Base-by-base conservation (phyloP, 2,329 filamentous ascomycete genomes). In the Hypoxylon sp. region DNA sequence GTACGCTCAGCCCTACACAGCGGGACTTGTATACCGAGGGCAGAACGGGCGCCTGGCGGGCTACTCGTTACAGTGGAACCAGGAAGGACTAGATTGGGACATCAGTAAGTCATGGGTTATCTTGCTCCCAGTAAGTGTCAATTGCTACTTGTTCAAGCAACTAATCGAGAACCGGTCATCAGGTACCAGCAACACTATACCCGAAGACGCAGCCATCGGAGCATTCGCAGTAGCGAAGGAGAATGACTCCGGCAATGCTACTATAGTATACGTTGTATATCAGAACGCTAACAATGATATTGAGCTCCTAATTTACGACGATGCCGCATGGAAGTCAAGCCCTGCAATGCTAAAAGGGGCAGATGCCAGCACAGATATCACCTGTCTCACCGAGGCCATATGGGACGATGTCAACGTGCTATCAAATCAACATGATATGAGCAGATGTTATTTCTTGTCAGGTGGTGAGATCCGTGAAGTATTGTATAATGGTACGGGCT, bases 371-470 rank as follows among this genome's bases (percentile, higher is more conserved):
- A 37, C 11, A 13, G 33, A 37, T 37, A 37, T 37, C 11, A 13
- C 33, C 11, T 37, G 33, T 37, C 8, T 37, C 11, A 37, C 61
- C 3, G 54, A 64, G 46, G 44, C 61, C 6, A 4, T 64, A n/a
- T 64, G 46, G 53, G 27, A 20, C 2, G 22, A 13, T 20, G n/a
- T n/a, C 6, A 57, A 50, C 13, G 10, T 50, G 14, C 17, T 64
- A 14, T 58, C 61, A 22, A 53, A 46, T 25, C 31, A 37, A 37
- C 53, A 64, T 13, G 61, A 64, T 53, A 64, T 64, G 61, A 64
- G 61, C 14, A 64, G 61, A 53, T 64, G 61, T 20, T 64, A 64
- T 40, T 64, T 64, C 46, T 22, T 64, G 17, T 64, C 61, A 10
- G 54, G 61, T 8, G 61, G 61, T 11, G 53, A 53, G 35, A 35